Evolutionary conservation across 2,329 filamentous ascomycete genomes (phyloP).

Genomic region (Pleurostoma richardsiae): DNA sequence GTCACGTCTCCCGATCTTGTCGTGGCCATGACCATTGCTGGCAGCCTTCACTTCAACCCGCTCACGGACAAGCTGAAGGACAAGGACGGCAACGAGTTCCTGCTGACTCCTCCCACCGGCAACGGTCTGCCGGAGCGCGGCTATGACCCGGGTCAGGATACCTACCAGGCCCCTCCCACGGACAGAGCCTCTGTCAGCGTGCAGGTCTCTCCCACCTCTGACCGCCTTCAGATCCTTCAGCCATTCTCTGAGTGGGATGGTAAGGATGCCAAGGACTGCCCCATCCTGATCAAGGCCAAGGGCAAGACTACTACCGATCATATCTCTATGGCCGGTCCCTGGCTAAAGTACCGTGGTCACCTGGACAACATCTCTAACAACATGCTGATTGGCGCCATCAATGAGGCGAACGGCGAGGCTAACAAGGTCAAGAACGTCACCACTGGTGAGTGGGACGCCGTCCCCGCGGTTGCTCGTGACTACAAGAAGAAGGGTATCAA

Average conservation of each 20-base stretch:
- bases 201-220: slow-evolving; percentile 79
- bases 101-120: slow-evolving; percentile 74
- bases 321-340: slow-evolving; percentile 95
- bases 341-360: slow-evolving; percentile 98
- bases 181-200: slow-evolving; percentile 72
- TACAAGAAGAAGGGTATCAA: slow-evolving; percentile 95
- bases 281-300: slow-evolving; percentile 92
- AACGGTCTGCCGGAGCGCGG: slow-evolving; percentile 73
- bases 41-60: slow-evolving; percentile 76
- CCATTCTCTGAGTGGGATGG: slow-evolving; percentile 88
- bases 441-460: slow-evolving; percentile 77
- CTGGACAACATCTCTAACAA: slow-evolving; percentile 99
- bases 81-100: slow-evolving; percentile 95
- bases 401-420: slow-evolving; percentile 90
- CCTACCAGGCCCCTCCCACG: slow-evolving; percentile 89
- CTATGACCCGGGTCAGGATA: slow-evolving; percentile 85
- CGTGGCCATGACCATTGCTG: slow-evolving; percentile 33
- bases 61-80: slow-evolving; percentile 87
- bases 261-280: slow-evolving; percentile 78
- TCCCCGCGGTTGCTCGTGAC: slow-evolving; percentile 91
- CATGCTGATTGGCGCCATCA: slow-evolving; percentile 97
- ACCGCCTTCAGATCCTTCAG: slow-evolving; percentile 87
- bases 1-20: slow-evolving; percentile 41
- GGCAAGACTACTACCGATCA: slow-evolving; percentile 97
- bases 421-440: slow-evolving; percentile 96